Evolutionary conservation across 2,329 filamentous ascomycete species (phyloP).

Genomic region (Xylariaceae sp.): DNA sequence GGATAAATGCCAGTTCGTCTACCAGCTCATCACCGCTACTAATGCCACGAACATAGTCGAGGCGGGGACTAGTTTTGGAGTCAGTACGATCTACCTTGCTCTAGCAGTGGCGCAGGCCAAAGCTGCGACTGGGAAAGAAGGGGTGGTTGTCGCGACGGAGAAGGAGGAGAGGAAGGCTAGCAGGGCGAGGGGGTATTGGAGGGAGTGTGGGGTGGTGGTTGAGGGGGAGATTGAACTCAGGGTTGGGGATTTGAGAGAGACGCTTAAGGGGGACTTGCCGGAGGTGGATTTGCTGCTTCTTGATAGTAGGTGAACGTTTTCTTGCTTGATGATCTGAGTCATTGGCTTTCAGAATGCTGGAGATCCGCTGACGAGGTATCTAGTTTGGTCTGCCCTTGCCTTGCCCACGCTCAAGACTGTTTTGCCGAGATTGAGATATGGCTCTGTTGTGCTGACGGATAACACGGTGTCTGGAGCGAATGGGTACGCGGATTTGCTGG

Average conservation of each 20-base stretch:
- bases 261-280: too few species aligned
- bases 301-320: too few species aligned
- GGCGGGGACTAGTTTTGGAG: constrained; percentile 58
- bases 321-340: too few species aligned
- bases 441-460: too few species aligned
- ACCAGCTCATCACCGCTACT: constrained; percentile 47
- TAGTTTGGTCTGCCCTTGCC: too few species aligned
- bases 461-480: too few species aligned
- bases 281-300: too few species aligned
- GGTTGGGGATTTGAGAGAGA: not conserved
- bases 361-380: too few species aligned
- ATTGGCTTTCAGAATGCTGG: too few species aligned
- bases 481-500: too few species aligned
- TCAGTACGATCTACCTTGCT: constrained; percentile 60
- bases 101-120: constrained; percentile 25
- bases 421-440: too few species aligned
- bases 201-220: not conserved
- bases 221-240: not conserved
- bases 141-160: not conserved
- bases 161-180: not conserved
- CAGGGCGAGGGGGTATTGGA: not conserved
- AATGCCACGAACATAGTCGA: constrained; percentile 52
- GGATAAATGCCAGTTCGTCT: not conserved
- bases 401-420: too few species aligned
- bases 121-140: not conserved